Percentiles rank a stretch among this genome's conserved stretches.
These are phyloP conservation scores for Kwoniella heveanensis DNA, from an alignment of 768 basidiomycete genomes.

Conservation along the genomic window DNA sequence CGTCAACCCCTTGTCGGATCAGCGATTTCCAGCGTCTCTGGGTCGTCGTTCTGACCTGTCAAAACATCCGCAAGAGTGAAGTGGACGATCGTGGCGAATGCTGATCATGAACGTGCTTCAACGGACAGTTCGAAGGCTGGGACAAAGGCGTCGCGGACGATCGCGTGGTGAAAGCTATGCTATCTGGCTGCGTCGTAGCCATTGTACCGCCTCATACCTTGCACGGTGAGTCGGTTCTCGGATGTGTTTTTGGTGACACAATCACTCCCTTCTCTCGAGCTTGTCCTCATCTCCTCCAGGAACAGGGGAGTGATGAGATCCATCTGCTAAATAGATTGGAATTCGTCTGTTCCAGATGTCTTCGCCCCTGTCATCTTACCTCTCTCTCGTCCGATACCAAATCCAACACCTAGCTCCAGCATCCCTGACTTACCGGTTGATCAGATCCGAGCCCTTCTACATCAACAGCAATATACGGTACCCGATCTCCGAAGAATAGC, in stretches of 20 bases:
- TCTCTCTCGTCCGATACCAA: constrained; percentile 6
- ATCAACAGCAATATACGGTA: not conserved
- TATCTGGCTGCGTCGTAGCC: constrained; percentile 37
- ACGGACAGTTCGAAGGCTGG: constrained; percentile 31
- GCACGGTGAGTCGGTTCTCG: constrained; percentile 27
- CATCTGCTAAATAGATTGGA: no score
- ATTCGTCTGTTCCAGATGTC: constrained; percentile 9
- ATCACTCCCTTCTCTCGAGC: no score
- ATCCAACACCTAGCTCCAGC: not conserved
- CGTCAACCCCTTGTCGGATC: no score
- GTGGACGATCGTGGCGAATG: no score
- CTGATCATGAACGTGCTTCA: not conserved
- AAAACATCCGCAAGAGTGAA: no score
- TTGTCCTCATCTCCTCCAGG: no score
- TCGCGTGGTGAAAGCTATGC: constrained; percentile 30
- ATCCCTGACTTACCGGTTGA: constrained; percentile 11
- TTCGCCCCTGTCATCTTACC: constrained; percentile 27
- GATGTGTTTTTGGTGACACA: no score
- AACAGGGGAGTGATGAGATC: no score
- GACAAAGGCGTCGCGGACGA: constrained; percentile 18
- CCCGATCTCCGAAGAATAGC: constrained; percentile 20
- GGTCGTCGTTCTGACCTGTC: no score
- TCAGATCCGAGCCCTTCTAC: constrained; percentile 14
- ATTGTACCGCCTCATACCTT: constrained; percentile 25
- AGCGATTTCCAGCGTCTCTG: no score